These are phyloP conservation scores for Tylopilus sp. DNA, from an alignment of 768 basidiomycete species.

Conservation along the genomic window DNA sequence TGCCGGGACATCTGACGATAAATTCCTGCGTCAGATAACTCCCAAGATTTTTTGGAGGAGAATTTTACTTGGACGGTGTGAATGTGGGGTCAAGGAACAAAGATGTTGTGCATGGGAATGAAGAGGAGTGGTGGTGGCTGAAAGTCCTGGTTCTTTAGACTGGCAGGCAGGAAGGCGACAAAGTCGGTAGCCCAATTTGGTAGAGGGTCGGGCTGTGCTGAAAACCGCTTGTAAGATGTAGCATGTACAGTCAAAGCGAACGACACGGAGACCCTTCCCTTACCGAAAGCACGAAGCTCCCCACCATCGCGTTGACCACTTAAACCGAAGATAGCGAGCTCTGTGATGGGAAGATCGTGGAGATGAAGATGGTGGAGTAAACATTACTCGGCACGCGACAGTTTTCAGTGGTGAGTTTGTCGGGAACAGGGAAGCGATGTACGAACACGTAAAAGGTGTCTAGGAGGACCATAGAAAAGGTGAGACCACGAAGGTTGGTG, in stretches of 20 bases:
- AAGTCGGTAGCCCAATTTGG: slow-evolving; percentile 15
- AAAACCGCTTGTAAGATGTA: slow-evolving; percentile 35
- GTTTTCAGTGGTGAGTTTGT: slow-evolving; percentile 39
- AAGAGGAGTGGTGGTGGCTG: too few species aligned
- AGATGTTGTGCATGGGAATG: slow-evolving; percentile 9
- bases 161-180: slow-evolving; percentile 7
- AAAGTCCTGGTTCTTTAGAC: too few species aligned
- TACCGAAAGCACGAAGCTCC: slow-evolving; percentile 33
- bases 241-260: slow-evolving; percentile 43
- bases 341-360: slow-evolving; percentile 40
- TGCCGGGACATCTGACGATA: slow-evolving; percentile 20
- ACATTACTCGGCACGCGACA: slow-evolving; percentile 23
- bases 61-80: slow-evolving; percentile 29
- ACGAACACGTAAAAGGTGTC: slow-evolving; percentile 34
- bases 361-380: slow-evolving; percentile 25
- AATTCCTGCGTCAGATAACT: slow-evolving; percentile 25
- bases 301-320: slow-evolving; percentile 30
- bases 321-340: slow-evolving; percentile 39
- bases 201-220: background rate
- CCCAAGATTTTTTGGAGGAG: slow-evolving; percentile 29
- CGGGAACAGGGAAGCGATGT: slow-evolving; percentile 35
- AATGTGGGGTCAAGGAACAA: slow-evolving; percentile 21
- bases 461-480: slow-evolving; percentile 31
- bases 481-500: slow-evolving; percentile 34
- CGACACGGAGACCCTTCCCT: slow-evolving; percentile 34